These are phyloP conservation scores for Beauveria scarabaeidicola DNA, from an alignment of 2,329 filamentous ascomycete genomes.

Conservation along the genomic window DNA sequence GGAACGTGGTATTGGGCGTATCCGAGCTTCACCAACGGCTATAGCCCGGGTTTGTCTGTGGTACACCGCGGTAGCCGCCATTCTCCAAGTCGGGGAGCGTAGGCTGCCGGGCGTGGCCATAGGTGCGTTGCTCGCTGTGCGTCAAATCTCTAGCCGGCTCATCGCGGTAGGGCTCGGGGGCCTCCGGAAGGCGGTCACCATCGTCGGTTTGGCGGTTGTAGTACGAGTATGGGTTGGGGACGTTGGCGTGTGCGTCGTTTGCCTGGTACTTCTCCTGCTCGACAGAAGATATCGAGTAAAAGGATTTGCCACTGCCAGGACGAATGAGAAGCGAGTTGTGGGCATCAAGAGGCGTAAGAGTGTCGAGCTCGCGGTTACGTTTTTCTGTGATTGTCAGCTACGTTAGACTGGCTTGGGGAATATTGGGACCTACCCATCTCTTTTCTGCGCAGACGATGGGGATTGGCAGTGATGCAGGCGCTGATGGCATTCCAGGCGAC, in stretches of 20 bases:
- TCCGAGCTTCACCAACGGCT: not conserved
- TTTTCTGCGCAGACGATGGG: conserved; percentile 80
- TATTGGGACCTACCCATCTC: conserved; percentile 62
- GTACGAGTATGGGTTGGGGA: conserved; percentile 25
- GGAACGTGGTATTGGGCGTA: not conserved
- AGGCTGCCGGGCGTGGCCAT: not conserved
- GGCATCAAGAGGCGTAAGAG: conserved; percentile 77
- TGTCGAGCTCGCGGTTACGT: conserved; percentile 63
- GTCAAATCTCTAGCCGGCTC: not conserved
- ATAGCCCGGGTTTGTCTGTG: not conserved
- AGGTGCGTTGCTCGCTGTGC: not conserved
- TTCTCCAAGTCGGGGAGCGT: not conserved
- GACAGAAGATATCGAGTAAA: conserved; percentile 35
- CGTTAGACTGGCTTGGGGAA: conserved; percentile 1
- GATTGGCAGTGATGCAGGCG: conserved; percentile 76
- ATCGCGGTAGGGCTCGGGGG: not conserved
- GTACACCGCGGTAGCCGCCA: not conserved
- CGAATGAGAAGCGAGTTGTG: conserved; percentile 74
- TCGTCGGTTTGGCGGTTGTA: not conserved
- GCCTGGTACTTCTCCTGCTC: conserved; percentile 27
- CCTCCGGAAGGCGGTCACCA: not conserved
- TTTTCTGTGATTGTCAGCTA: conserved; percentile 52
- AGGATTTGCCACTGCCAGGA: conserved; percentile 27
- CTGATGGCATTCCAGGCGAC: conserved; percentile 86
- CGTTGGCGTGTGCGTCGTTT: conserved; percentile 18